A percentile compares a stretch with the other conserved stretches of the same genome.
These are phyloP conservation scores for Magnolia kwangsiensis DNA, from an alignment of 164 flowering plant species.

Conservation along the genomic window DNA sequence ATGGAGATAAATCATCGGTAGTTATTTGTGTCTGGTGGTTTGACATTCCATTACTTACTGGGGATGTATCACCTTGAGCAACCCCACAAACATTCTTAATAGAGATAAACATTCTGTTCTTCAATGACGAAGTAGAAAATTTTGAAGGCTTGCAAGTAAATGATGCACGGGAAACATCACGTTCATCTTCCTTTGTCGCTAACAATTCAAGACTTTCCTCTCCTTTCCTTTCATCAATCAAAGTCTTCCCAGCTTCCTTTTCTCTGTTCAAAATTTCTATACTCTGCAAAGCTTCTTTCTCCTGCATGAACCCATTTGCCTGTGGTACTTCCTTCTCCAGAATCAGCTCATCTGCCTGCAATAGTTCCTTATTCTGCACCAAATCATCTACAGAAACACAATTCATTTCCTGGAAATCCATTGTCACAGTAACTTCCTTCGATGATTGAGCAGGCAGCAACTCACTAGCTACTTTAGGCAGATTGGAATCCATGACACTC, in stretches of 20 bases:
- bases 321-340: slow-evolving; percentile 12
- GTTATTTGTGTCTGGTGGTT: not conserved
- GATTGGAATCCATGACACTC: not conserved
- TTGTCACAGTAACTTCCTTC: not conserved
- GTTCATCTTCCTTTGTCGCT: slow-evolving; percentile 5
- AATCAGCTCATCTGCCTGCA: slow-evolving; percentile 8
- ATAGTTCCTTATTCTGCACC: slow-evolving; percentile 10
- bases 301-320: slow-evolving; percentile 8
- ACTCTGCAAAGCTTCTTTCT: slow-evolving; percentile 7
- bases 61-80: slow-evolving; percentile 5
- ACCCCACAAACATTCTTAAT: slow-evolving; percentile 1
- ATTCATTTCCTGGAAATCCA: slow-evolving; percentile 1
- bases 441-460: slow-evolving; percentile 15
- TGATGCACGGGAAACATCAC: not conserved
- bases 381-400: not conserved
- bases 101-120: slow-evolving; percentile 4
- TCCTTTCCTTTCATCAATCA: slow-evolving; percentile 8
- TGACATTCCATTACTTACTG: slow-evolving; percentile 1
- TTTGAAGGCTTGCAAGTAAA: slow-evolving; percentile 10
- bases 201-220: slow-evolving; percentile 10
- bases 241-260: slow-evolving; percentile 12
- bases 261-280: slow-evolving; percentile 13
- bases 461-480: not conserved
- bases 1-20: slow-evolving; percentile 1
- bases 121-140: slow-evolving; percentile 5